Percentiles rank a stretch among this genome's conserved stretches.
Evolutionary conservation across 345 rosid genomes (phyloP).

Genomic region (Salix purpurea): DNA sequence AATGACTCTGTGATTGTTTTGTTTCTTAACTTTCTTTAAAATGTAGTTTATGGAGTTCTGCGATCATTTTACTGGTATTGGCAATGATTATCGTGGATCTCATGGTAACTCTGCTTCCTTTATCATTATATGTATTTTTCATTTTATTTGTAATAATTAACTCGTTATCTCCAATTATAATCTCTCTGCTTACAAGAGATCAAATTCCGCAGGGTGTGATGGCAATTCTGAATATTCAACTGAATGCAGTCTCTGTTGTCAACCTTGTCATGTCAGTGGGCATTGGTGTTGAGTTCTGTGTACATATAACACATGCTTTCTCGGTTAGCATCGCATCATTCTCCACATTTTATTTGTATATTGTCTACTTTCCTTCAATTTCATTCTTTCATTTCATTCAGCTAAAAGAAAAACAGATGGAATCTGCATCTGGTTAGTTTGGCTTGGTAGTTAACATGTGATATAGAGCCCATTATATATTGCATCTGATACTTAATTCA

Average conservation of each 20-base stretch:
- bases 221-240: constrained; percentile 83
- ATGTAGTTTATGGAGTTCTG: constrained; percentile 86
- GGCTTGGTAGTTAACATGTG: not conserved
- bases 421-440: not conserved
- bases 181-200: constrained; percentile 19
- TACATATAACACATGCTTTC: constrained; percentile 90
- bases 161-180: not conserved
- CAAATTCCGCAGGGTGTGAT: constrained; percentile 77
- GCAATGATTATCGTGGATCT: constrained; percentile 86
- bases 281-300: constrained; percentile 92
- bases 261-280: constrained; percentile 96
- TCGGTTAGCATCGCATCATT: constrained; percentile 44
- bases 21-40: constrained; percentile 16
- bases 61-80: constrained; percentile 79
- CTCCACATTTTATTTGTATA: not conserved
- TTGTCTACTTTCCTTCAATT: not conserved
- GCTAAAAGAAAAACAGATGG: not conserved
- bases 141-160: not conserved
- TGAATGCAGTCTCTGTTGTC: constrained; percentile 92
- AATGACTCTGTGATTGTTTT: not conserved
- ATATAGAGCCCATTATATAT: not conserved
- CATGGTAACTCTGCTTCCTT: constrained; percentile 45
- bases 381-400: not conserved
- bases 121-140: not conserved
- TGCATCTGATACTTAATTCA: not conserved